Evolutionary conservation across 768 basidiomycete species (phyloP).

Genomic region (Suillus subalutaceus): DNA sequence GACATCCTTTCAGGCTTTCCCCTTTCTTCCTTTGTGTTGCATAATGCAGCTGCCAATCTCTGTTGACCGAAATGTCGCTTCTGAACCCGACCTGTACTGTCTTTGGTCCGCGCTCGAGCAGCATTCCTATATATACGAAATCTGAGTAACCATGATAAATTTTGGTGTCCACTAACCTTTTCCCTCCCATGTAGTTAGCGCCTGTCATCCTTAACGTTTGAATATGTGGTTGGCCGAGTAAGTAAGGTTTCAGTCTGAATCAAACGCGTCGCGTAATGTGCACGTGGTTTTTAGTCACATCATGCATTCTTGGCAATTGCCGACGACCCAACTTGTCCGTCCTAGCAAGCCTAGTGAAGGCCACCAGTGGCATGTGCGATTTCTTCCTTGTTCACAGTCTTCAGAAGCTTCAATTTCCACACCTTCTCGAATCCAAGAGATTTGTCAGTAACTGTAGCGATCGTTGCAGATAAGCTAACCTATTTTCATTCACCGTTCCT

Average conservation of each 20-base stretch:
- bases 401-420: neutral
- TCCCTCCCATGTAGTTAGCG: conserved; percentile 80
- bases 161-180: conserved; percentile 45
- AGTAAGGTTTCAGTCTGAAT: neutral
- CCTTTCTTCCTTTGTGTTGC: conserved; percentile 16
- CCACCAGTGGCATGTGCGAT: neutral
- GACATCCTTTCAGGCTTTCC: conserved; percentile 9
- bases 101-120: conserved; percentile 59
- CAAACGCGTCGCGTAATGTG: neutral
- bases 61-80: conserved; percentile 64
- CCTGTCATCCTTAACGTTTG: conserved; percentile 49
- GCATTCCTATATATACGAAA: conserved; percentile 47
- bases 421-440: neutral
- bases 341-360: neutral
- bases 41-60: conserved; percentile 52
- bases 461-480: neutral
- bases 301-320: too few species aligned
- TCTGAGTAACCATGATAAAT: neutral
- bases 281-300: neutral
- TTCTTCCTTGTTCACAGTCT: neutral
- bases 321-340: too few species aligned
- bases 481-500: neutral
- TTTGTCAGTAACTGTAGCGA: neutral
- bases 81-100: conserved; percentile 55
- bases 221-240: neutral